Percentiles rank a stretch among this genome's conserved stretches.
phyloP scores from a whole-genome alignment of 495 filamentous ascomycete species.

The Neurospora sp. region DNA sequence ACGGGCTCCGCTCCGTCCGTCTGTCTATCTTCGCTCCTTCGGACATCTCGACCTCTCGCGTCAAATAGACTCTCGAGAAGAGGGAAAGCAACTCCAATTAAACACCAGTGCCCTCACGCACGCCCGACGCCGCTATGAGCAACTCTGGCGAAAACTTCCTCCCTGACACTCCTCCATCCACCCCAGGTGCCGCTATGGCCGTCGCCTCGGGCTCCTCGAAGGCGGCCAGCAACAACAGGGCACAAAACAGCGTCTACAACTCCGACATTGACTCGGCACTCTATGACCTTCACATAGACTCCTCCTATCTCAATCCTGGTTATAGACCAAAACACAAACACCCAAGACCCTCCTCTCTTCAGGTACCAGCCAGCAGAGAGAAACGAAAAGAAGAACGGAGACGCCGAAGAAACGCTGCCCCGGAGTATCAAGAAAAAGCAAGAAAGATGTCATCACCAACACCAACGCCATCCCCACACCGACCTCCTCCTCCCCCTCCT shows the following conservation, averaged over 20 bases:
- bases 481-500: not conserved
- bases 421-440: not conserved
- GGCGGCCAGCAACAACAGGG: not conserved
- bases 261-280: not conserved
- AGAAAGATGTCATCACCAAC: not conserved
- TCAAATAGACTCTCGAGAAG: not conserved
- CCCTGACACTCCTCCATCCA: not conserved
- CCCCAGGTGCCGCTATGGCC: not conserved
- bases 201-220: not conserved
- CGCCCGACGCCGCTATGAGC: not conserved
- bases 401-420: not conserved
- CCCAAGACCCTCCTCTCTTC: not conserved
- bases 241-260: not conserved
- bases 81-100: not conserved
- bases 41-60: not conserved
- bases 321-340: not conserved
- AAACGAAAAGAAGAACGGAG: not conserved
- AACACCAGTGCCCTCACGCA: not conserved
- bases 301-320: not conserved
- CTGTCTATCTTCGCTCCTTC: not conserved
- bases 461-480: not conserved
- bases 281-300: not conserved
- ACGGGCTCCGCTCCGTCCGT: not conserved
- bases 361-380: not conserved
- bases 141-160: not conserved